Evolutionary conservation across 495 filamentous ascomycete species (phyloP).

Genomic region (Halenospora varia): DNA sequence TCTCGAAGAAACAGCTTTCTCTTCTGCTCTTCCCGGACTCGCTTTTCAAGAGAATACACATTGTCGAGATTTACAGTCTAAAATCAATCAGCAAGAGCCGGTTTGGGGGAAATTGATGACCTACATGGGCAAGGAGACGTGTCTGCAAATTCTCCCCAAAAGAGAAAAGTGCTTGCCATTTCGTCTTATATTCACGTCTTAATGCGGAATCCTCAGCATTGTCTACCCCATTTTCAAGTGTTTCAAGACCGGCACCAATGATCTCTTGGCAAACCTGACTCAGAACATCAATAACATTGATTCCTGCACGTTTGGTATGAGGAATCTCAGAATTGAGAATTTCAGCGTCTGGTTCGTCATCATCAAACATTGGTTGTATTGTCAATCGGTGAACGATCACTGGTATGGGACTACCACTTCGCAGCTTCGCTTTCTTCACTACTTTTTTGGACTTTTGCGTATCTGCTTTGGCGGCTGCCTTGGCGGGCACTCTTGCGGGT

Average conservation of each 20-base stretch:
- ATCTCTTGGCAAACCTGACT: slow-evolving; percentile 68
- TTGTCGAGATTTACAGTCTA: slow-evolving; percentile 60
- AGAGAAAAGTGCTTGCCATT: slow-evolving; percentile 60
- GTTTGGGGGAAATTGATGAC: slow-evolving; percentile 13
- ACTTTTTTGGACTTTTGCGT: background rate
- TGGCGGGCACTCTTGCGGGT: background rate
- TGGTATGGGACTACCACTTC: slow-evolving; percentile 21
- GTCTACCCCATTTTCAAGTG: slow-evolving; percentile 33
- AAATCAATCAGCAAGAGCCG: background rate
- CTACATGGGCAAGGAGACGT: slow-evolving; percentile 55
- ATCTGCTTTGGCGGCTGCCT: too few relatives aligned
- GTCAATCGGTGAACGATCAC: slow-evolving; percentile 24
- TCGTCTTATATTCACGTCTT: slow-evolving; percentile 53
- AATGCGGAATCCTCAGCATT: slow-evolving; percentile 35
- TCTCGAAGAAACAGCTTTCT: slow-evolving; percentile 61
- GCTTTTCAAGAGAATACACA: slow-evolving; percentile 56
- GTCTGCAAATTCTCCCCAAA: slow-evolving; percentile 64
- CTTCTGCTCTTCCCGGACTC: slow-evolving; percentile 59
- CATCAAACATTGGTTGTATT: slow-evolving; percentile 8
- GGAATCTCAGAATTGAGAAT: slow-evolving; percentile 42
- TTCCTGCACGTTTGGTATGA: slow-evolving; percentile 53
- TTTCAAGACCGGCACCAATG: slow-evolving; percentile 47
- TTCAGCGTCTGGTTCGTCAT: slow-evolving; percentile 35
- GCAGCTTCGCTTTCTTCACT: slow-evolving; percentile 1
- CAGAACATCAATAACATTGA: slow-evolving; percentile 66